These are phyloP conservation scores for Skeletonema tropicum DNA, from an alignment of 108 stramenopile genomes.

Conservation along the genomic window DNA sequence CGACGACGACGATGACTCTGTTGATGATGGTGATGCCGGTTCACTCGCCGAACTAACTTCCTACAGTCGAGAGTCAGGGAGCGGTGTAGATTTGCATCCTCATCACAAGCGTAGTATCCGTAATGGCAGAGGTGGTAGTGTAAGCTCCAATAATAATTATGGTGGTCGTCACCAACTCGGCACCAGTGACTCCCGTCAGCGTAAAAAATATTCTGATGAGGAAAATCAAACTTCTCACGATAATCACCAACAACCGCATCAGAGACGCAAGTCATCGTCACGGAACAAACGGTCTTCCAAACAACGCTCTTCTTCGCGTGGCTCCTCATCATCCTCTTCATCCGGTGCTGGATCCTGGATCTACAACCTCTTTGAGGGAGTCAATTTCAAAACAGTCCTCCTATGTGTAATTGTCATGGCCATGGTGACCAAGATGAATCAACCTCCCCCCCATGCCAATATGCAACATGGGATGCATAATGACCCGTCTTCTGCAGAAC, in stretches of 20 bases:
- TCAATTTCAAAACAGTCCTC: slow-evolving; percentile 36
- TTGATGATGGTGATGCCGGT: background rate
- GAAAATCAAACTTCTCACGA: background rate
- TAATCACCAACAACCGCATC: background rate
- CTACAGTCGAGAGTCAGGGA: background rate
- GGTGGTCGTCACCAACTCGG: background rate
- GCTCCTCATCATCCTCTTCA: slow-evolving; percentile 1
- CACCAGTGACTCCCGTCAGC: background rate
- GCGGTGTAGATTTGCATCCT: slow-evolving; percentile 2
- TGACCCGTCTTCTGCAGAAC: background rate
- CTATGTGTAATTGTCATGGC: slow-evolving; percentile 37
- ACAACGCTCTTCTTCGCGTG: background rate
- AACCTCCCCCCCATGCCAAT: background rate
- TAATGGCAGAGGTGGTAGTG: background rate
- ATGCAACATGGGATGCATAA: slow-evolving; percentile 6
- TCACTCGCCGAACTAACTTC: slow-evolving; percentile 6
- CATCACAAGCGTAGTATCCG: slow-evolving; percentile 10
- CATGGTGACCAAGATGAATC: slow-evolving; percentile 13
- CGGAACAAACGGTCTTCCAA: slow-evolving; percentile 4
- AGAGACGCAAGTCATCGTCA: background rate
- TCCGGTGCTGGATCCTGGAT: background rate
- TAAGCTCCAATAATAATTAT: background rate
- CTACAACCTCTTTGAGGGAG: slow-evolving; percentile 13
- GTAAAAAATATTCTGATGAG: slow-evolving; percentile 1
- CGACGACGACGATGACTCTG: background rate